A percentile compares a stretch with the other conserved stretches of the same genome.
Evolutionary conservation across 2,329 filamentous ascomycete species (phyloP).

Genomic region (Clonostachys rhizophaga): DNA sequence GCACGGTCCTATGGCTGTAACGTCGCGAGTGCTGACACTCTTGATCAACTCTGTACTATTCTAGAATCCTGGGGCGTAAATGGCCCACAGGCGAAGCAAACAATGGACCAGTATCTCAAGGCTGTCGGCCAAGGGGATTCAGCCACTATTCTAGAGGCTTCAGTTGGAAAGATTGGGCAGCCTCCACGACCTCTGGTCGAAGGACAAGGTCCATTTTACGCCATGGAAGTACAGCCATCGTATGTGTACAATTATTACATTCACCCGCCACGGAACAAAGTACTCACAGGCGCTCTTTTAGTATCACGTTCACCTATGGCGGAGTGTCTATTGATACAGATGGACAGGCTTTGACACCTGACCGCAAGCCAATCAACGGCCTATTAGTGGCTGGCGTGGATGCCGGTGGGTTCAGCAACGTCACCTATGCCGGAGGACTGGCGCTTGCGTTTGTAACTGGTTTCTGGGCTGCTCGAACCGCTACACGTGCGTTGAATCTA

Average conservation of each 20-base stretch:
- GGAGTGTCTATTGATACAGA: background rate
- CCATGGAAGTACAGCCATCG: slow-evolving; percentile 1
- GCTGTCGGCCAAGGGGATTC: background rate
- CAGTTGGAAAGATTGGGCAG: background rate
- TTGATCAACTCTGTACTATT: too few species aligned
- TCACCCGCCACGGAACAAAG: too few species aligned
- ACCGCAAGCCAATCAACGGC: background rate
- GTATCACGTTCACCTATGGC: slow-evolving; percentile 1
- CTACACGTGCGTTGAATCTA: background rate
- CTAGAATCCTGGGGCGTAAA: too few species aligned
- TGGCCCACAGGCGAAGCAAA: too few species aligned
- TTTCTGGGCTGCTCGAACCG: background rate
- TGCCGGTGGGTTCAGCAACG: slow-evolving; percentile 2
- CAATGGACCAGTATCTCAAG: background rate
- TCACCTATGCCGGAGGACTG: background rate
- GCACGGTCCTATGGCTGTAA: background rate
- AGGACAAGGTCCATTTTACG: background rate
- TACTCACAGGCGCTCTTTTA: background rate
- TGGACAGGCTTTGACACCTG: background rate
- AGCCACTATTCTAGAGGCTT: background rate
- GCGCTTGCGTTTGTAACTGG: slow-evolving; percentile 1
- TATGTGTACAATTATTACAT: background rate
- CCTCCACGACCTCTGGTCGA: background rate
- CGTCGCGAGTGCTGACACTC: too few species aligned
- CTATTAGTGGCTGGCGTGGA: slow-evolving; percentile 1